phyloP scores from a whole-genome alignment of 345 rosid genomes.

The Citrus sinensis region DVS_A1.0 CM039164.1:3931501-3932000 shows the following conservation, averaged over 20 bases:
- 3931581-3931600: constrained; percentile 51
- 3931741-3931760: constrained; percentile 81
- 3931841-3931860: too few species aligned
- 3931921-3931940: constrained; percentile 41
- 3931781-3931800: neutral
- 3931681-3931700: neutral
- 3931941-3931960: constrained; percentile 47
- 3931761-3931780: constrained; percentile 66
- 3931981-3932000: neutral
- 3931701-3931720: constrained; percentile 48
- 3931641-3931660: too few species aligned
- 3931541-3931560: constrained; percentile 61
- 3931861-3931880: constrained; percentile 37
- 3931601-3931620: constrained; percentile 27
- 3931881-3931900: constrained; percentile 84
- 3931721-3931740: constrained; percentile 52
- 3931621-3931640: too few species aligned
- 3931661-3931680: too few species aligned
- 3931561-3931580: constrained; percentile 75
- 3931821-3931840: neutral
- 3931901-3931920: constrained; percentile 46
- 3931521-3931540: constrained; percentile 93
- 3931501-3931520: constrained; percentile 63
- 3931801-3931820: neutral
- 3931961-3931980: constrained; percentile 72